Base-by-base conservation (phyloP, 495 filamentous ascomycete species). In the Xylaria grammica region DNA sequence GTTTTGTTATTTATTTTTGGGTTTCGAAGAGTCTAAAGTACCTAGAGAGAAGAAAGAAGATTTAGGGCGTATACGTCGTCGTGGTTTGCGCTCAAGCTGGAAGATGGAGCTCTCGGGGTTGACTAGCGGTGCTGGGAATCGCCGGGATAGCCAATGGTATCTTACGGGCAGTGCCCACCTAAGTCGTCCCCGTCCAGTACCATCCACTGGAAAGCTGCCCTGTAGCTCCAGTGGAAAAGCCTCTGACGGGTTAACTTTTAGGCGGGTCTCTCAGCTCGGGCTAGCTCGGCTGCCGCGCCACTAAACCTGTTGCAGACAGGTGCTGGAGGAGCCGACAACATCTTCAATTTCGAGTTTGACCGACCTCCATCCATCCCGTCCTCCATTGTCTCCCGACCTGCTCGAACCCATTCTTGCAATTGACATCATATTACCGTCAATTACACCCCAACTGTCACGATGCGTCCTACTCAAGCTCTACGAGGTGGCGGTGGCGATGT, bases 401-500 rank as follows among this genome's bases (percentile, higher is more conserved):
- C 30, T 3, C 24, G 34, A 55, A n/a, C n/a, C 53, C 36, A 8
- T 11, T 15, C 45, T 60, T 2, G 71, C 67, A 74, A 77, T 74
- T 73, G 73, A 77, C 45, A 44, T 60, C 65, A 54, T 57, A 67
- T 17, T 45, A 55, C 68, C 65, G 60, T 73, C 64, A 69, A 69
- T 70, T 60, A 46, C 22, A 71, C 65, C 26, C 64, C 54, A 56
- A 60, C 66, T 61, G 56, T 76, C 78, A 89, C 77, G 78, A 95
- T 95, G 91, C 79, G 78, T 63, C 83, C 84, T 74, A 80, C 84
- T 70, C 80, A 81, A 65, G 67, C 62, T 53, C 70, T 83, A 54
- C 71, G 70, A 56, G 74, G 68, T 45, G 89, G 85, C 77, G 89
- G 87, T 68, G 86, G 84, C 63, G 82, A 76, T 57, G 77, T 68